Evolutionary conservation across 805 yeast genomes (phyloP), one percentile per base, ranked within the genome.

Genomic region (Zygoascus bituminiphila): DNA sequence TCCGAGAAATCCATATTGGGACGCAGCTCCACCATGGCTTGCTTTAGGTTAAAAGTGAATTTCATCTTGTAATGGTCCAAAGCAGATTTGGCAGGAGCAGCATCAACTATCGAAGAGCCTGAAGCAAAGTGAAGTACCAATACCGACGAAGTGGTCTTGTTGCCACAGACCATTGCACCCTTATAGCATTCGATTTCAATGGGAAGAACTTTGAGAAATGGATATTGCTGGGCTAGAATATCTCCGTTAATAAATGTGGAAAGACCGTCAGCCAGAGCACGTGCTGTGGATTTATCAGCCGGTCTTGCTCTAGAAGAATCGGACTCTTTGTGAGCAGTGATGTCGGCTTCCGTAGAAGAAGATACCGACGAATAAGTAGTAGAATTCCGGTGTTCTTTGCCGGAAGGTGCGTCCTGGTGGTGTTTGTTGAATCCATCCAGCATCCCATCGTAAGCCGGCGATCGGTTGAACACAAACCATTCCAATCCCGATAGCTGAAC

Each of bases 161-260:
- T 91, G 7, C 98, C 98, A 19, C 88, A 58, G 1, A 87, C 83
- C 23, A 87, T 44, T 0, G 95, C 82, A 1, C 91, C 88, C 48
- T 77, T 82, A 41, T 70, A 75, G 10, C 86, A 69, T 6, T 68
- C 64, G 2, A 87, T 44, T 12, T 77, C 75, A 2, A 91, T 55
- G 0, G 98, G 98, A 9, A 87, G 66, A 15, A 67, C 35, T 17
- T 53, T 49, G 4, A 62, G 50, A 19, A 61, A 46, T 14, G 37
- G 29, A 12, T 33, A 36, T 36, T 36, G 14, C 39, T 36, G 20
- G 10, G 39, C 22, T 9, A 36, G 22, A 4, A 17, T 3, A 9
- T 19, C 29, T 8, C 22, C 14, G 10, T 36, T 25, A 12, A 41
- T 37, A 24, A 36, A 17, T 5, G 20, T 15, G 5, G 44, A 26